Percentiles rank a stretch among this genome's conserved stretches.
These are phyloP conservation scores for Nigrospora oryzae DNA, from an alignment of 2,329 filamentous ascomycete species.

Conservation along the genomic window DNA sequence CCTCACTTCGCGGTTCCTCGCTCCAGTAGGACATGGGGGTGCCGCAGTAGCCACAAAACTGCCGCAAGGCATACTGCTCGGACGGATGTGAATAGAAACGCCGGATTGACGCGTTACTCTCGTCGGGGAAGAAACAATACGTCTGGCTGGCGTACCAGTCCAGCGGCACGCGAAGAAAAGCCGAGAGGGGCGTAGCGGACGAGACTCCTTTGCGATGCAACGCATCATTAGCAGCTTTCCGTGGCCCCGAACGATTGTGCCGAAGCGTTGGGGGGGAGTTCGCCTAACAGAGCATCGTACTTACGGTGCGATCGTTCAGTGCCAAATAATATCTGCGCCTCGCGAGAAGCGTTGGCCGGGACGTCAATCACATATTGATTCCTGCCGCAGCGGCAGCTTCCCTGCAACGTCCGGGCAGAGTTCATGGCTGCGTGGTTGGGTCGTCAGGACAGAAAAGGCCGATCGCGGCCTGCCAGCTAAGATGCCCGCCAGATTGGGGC, in stretches of 20 bases:
- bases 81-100: slow-evolving; percentile 55
- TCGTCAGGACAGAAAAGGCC: neutral
- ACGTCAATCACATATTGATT: slow-evolving; percentile 73
- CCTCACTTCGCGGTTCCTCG: slow-evolving; percentile 61
- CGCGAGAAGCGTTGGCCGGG: slow-evolving; percentile 46
- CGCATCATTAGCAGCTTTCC: slow-evolving; percentile 6
- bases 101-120: slow-evolving; percentile 59
- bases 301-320: slow-evolving; percentile 62
- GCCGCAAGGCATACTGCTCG: slow-evolving; percentile 53
- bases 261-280: neutral
- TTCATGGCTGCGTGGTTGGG: slow-evolving; percentile 29
- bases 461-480: neutral
- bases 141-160: slow-evolving; percentile 73
- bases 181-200: slow-evolving; percentile 64
- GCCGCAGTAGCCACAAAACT: slow-evolving; percentile 90
- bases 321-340: slow-evolving; percentile 68
- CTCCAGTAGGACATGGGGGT: slow-evolving; percentile 80
- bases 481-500: too few species aligned
- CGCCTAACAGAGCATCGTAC: slow-evolving; percentile 22
- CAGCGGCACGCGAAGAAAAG: slow-evolving; percentile 77
- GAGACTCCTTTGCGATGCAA: slow-evolving; percentile 41
- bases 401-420: slow-evolving; percentile 50
- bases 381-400: slow-evolving; percentile 77
- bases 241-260: too few species aligned
- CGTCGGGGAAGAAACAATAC: slow-evolving; percentile 68